Conservation (phyloP, 2,329 filamentous ascomycete species). For the Tolypocladium album region DNA sequence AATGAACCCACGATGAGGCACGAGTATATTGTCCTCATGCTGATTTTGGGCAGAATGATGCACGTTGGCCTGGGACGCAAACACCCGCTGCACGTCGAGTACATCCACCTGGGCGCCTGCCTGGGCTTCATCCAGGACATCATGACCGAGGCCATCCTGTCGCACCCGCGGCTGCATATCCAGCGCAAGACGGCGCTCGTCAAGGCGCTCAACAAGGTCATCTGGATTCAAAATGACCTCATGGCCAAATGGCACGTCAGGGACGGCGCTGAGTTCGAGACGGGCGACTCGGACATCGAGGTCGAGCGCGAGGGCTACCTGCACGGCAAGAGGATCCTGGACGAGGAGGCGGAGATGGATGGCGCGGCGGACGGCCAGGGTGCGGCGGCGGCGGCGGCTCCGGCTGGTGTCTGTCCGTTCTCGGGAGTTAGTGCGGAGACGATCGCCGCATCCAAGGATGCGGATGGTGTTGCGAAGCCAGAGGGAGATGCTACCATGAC, state of each 20-base stretch:
- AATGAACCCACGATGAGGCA: neutral
- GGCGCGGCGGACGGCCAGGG: neutral
- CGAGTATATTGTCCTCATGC: neutral
- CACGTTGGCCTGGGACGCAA: constrained; percentile 65
- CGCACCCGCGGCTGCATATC: constrained; percentile 55
- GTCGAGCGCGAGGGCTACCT: constrained; percentile 54
- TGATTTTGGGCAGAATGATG: constrained; percentile 48
- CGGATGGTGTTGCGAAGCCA: neutral
- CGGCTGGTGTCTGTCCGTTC: neutral
- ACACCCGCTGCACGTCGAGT: constrained; percentile 68
- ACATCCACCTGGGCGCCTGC: constrained; percentile 64
- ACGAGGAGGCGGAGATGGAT: neutral
- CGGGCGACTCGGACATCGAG: constrained; percentile 33
- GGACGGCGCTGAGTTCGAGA: constrained; percentile 51
- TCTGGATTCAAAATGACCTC: constrained; percentile 82
- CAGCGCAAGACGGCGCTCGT: constrained; percentile 62
- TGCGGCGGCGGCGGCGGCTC: neutral
- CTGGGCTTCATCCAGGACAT: constrained; percentile 70
- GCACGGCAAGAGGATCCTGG: constrained; percentile 49
- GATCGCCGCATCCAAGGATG: neutral
- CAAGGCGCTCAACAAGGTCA: constrained; percentile 67
- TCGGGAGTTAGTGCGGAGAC: neutral
- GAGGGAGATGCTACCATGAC: neutral
- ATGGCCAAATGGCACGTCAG: constrained; percentile 74
- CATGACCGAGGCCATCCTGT: constrained; percentile 65